Evolutionary conservation across 129 eudicot genomes (phyloP), one percentile per base, ranked within the genome.

Genomic region (Ambrosia artemisiifolia): DNA sequence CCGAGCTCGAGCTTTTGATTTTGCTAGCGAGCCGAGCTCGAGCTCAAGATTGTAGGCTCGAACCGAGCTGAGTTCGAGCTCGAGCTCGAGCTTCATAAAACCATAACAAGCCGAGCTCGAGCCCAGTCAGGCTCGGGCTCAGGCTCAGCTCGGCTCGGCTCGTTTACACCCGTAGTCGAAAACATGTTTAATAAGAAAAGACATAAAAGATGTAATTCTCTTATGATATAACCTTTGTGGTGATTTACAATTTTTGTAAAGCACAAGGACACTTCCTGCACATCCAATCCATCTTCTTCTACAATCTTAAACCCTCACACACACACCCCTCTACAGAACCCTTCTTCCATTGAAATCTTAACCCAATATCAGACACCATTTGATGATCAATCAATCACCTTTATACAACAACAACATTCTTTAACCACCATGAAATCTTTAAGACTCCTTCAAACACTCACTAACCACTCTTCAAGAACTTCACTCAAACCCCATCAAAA

Each of bases 351-450:
- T 44, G 51, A 17, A 43, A 3, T 12, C 1, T 1, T 7, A 13
- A 49, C 53, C 72, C 68, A 67, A 54, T 65, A 40, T 74, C 57
- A 61, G 44, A 42, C 64, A n/a, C 34, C 60, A 6, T 18, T 65
- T 63, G 8, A 80, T 40, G 59, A 14, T 17, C 18, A 18, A 18
- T 32, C 65, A n/a, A 11, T 46, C 28, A 14, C 28, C 36, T 12
- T 10, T 11, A 4, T 34, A n/a, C 73, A 75, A n/a, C n/a, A n/a
- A n/a, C n/a, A n/a, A n/a, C n/a, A n/a, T 75, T 68, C 47, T 69
- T 47, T 64, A 48, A 14, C 74, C 71, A 81, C 73, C 63, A 91
- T 86, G 96, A 91, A 88, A 86, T 78, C 88, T 71, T 32, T 86
- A 14, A 88, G 88, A 74, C 36, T 76, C 36, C 3, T 88, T 30